Base-by-base conservation (phyloP, 2,329 filamentous ascomycete species). In the Alternaria sp. region DNA sequence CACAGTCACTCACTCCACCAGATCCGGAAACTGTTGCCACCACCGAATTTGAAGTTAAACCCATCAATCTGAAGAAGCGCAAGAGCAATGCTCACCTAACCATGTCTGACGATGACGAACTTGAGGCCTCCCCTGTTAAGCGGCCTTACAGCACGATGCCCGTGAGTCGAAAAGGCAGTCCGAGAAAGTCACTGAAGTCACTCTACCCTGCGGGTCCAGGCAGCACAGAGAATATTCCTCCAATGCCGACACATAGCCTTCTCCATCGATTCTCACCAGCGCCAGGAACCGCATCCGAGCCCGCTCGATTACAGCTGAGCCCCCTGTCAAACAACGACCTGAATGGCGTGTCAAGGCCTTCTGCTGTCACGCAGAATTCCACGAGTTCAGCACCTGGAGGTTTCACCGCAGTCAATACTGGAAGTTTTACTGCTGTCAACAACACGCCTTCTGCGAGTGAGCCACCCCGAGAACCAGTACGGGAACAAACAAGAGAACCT, bases 41-140 rank as follows among this genome's bases (percentile, higher is more conserved):
- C n/a, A 57, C 64, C 40, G 70, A 74, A 18, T 54, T 68, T 27
- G 68, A 71, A 2, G 69, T 64, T 4, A 74, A 70, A 53, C 56
- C 65, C 9, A 34, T 70, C 36, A 72, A 71, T 27, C 58, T 67
- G 18, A 74, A 68, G 59, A 78, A 78, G 66, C 71, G 75, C n/a
- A 78, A 77, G 60, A 76, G 73, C 60, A 70, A 71, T 34, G 69
- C 68, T n/a, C 72, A 69, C 46, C 54, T 69, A 22, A 73, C 72
- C 5, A 18, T 68, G 5, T 78, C 75, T 10, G 75, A 78, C 48
- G 73, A 73, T 9, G 75, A 77, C 32, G 74, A 73, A 4, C 57
- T 68, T 40, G 62, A 65, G 6, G 51, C 63, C 10, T 66, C 72
- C 16, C 70, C 71, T 43, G 65, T 66, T 12, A 77, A 76, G 66